Conservation (phyloP, 805 yeast species). For the Candida adriatica region DNA sequence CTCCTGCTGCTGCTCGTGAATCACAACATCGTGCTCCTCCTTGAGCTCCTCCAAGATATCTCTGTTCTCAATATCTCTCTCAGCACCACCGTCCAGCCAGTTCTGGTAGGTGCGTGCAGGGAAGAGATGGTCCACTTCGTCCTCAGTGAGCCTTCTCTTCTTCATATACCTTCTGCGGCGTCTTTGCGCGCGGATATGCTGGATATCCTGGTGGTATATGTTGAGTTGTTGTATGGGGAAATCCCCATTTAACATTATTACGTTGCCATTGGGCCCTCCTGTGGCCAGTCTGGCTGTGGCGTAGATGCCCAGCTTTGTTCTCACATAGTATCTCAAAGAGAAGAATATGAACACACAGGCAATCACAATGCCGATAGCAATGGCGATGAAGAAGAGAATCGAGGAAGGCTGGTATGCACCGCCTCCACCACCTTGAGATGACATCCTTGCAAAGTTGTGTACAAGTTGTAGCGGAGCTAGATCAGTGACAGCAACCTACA, state of each 20-base stretch:
- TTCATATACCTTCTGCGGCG: conserved; percentile 38
- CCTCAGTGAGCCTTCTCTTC: conserved; percentile 45
- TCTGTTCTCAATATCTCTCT: conserved; percentile 37
- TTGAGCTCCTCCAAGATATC: conserved; percentile 40
- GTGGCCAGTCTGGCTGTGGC: conserved; percentile 21
- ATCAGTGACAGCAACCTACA: too few relatives aligned
- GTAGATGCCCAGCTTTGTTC: conserved; percentile 49
- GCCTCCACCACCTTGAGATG: neutral
- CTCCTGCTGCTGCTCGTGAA: conserved; percentile 4
- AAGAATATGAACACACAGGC: conserved; percentile 52
- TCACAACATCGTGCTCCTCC: conserved; percentile 20
- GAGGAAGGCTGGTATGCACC: conserved; percentile 44
- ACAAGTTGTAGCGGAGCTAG: too few relatives aligned
- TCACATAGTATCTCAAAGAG: conserved; percentile 51
- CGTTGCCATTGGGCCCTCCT: conserved; percentile 4
- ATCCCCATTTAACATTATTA: conserved; percentile 19
- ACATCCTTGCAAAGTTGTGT: neutral
- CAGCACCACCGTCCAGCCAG: conserved; percentile 59
- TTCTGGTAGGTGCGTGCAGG: conserved; percentile 50
- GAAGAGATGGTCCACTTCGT: conserved; percentile 54
- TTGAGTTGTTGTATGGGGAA: conserved; percentile 20
- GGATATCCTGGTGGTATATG: conserved; percentile 13
- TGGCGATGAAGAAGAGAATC: conserved; percentile 55
- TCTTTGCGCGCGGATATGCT: conserved; percentile 16
- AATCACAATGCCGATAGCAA: conserved; percentile 53